Base-by-base conservation (phyloP, 164 flowering plant species). In the Annona squamosa region DNA sequence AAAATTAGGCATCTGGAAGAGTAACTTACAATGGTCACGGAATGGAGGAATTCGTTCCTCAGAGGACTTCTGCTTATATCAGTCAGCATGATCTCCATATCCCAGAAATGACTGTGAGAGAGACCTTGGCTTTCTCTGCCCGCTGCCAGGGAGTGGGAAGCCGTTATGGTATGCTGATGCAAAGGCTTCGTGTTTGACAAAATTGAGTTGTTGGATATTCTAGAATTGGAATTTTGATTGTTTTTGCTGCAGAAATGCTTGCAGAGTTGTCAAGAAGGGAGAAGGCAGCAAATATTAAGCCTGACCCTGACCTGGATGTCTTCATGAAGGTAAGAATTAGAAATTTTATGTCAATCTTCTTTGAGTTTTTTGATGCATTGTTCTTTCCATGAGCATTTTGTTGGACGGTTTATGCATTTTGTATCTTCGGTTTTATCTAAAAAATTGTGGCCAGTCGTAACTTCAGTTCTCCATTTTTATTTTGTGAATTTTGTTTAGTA, bases 211-310 rank as follows among this genome's bases (percentile, higher is more conserved):
- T 9, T 46, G 41, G 47, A 67, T 16, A n/a, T 42, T 41, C 47
- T 13, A 9, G 5, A 66, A 10, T 19, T 63, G 2, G n/a, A 44
- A 18, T 45, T 44, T 46, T 4, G 6, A 46, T n/a, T 42, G 4
- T 65, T 37, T 42, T 13, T 37, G 4, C 7, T 43, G 26, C 68
- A 66, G 68, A 66, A 3, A 66, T 66, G 68, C 17, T 66, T 17
- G 72, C 76, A 12, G 98, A 94, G 83, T 88, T 94, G 63, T 88
- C 90, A 46, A 89, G 88, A 76, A 87, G 97, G 74, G 98, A 94
- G 77, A 92, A 86, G 71, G 90, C 46, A 66, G 44, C 68, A 44
- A 44, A 66, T 46, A 66, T 66, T 66, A 66, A 66, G 7, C 68
- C 68, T 3, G 68, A 66, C 12, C 68, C 68, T 3, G 48, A 66